These are phyloP conservation scores for Cladochytrium replicatum DNA, from an alignment of 192 early-diverging fungal species.

Conservation along the genomic window DNA sequence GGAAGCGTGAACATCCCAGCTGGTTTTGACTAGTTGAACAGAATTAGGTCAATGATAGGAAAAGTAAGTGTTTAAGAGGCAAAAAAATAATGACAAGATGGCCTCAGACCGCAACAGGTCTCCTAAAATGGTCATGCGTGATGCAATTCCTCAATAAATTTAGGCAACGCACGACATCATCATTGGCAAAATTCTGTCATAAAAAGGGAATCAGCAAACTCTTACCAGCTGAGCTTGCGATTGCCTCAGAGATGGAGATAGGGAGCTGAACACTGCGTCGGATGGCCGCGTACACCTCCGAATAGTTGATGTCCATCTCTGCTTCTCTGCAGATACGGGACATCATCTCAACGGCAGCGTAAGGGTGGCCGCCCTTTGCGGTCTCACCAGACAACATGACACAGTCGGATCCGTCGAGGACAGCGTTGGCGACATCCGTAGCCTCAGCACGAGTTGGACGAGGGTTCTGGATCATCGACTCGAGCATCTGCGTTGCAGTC, in stretches of 20 bases:
- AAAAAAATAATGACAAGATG: neutral
- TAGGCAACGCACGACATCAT: neutral
- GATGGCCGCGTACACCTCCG: neutral
- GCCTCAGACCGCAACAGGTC: neutral
- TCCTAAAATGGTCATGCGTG: no score
- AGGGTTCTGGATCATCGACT: conserved; percentile 46
- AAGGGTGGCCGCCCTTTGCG: no score
- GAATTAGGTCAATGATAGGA: no score
- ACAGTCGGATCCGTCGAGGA: conserved; percentile 83
- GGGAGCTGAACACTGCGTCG: neutral
- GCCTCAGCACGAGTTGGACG: conserved; percentile 87
- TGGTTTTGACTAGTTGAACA: no score
- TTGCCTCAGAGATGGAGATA: conserved; percentile 57
- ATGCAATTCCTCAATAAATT: no score
- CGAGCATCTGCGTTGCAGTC: neutral
- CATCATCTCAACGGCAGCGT: no score
- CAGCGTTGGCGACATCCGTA: conserved; percentile 81
- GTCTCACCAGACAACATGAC: conserved; percentile 66
- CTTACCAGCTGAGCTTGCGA: conserved; percentile 62
- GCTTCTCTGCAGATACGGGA: no score
- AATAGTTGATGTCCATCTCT: no score
- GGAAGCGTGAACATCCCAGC: conserved; percentile 43
- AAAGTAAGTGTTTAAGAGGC: neutral
- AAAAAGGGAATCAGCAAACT: no score
- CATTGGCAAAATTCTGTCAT: no score